Evolutionary conservation across 1,284 basidiomycete species (phyloP), one percentile per base, ranked within the genome.

Genomic region (Macrocystidia cucumis): DNA sequence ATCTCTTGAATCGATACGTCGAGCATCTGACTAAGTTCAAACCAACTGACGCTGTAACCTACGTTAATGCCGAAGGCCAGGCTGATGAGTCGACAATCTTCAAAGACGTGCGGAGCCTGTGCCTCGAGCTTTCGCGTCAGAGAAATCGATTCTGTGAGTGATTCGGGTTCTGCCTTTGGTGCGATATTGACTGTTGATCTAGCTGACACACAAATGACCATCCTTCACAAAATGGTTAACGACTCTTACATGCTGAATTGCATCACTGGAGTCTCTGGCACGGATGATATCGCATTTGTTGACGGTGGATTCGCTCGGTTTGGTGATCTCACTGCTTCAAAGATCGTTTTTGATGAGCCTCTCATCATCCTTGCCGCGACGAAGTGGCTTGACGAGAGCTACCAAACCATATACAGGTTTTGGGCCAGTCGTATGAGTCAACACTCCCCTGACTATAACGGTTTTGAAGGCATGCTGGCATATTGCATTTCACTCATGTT

Each of bases 251-350:
- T 65, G 56, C 55, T 58, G 11, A 55, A 57, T 4, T 49, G 48
- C 16, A 46, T 57, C 3, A 55, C 55, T 3, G 35, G 45, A 2
- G 50, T 51, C 14, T 51, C 63, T 1, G 62, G 61, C 0, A 48
- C 51, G 32, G 60, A 65, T 34, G 62, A 65, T 38, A 55, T 51
- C 12, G 55, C 44, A 6, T 63, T 53, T 24, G 61, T 65, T 13
- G 58, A 63, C 46, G 59, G 60, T 30, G 62, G 62, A 1, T 63
- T 62, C 23, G 61, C 61, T 8, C 56, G 62, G 4, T 62, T 61
- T 20, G 45, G 52, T 21, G 59, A 61, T 33, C 49, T 57, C 2
- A 52, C 54, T 22, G 59, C 61, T 5, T 54, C 57, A 30, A 50
- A 49, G 0, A 54, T 61, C 22, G 49, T 50, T 5, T 51, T 62